Evolutionary conservation across 1,139 yeast genomes (phyloP).

Genomic region (Cylindricascospora bacillispora): DNA sequence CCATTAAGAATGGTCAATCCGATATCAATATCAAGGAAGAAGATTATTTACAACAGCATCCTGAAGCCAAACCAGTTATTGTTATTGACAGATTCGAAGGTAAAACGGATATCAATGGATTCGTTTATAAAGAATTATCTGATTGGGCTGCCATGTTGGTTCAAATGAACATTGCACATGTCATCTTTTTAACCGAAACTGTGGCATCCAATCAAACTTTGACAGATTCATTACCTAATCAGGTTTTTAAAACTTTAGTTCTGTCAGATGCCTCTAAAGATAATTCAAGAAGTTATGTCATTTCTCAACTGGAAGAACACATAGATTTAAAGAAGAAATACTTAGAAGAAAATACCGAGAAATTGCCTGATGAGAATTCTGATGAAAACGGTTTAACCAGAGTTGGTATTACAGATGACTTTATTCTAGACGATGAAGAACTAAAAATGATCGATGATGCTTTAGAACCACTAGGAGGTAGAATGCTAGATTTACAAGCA

Average conservation of each 20-base stretch:
- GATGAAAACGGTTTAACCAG: constrained; percentile 5
- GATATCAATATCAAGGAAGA: constrained; percentile 46
- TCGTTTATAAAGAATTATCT: constrained; percentile 63
- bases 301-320: constrained; percentile 38
- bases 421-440: constrained; percentile 9
- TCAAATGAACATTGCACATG: constrained; percentile 77
- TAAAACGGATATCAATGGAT: constrained; percentile 49
- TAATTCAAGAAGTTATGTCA: constrained; percentile 62
- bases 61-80: constrained; percentile 77
- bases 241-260: constrained; percentile 63
- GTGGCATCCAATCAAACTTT: constrained; percentile 62
- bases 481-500: constrained; percentile 87
- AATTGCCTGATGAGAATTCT: constrained; percentile 10
- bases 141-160: constrained; percentile 81
- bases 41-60: constrained; percentile 73
- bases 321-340: constrained; percentile 9
- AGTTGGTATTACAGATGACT: not conserved
- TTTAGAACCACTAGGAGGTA: constrained; percentile 76
- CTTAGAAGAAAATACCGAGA: constrained; percentile 8
- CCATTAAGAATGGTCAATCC: constrained; percentile 21
- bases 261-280: constrained; percentile 70
- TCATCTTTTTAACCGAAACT: constrained; percentile 74
- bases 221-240: constrained; percentile 66
- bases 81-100: constrained; percentile 64
- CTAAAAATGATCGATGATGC: constrained; percentile 37